Percentiles rank a stretch among this genome's conserved stretches.
phyloP scores from a whole-genome alignment of 164 flowering plant genomes.

The Vitis rupestris region DNA sequence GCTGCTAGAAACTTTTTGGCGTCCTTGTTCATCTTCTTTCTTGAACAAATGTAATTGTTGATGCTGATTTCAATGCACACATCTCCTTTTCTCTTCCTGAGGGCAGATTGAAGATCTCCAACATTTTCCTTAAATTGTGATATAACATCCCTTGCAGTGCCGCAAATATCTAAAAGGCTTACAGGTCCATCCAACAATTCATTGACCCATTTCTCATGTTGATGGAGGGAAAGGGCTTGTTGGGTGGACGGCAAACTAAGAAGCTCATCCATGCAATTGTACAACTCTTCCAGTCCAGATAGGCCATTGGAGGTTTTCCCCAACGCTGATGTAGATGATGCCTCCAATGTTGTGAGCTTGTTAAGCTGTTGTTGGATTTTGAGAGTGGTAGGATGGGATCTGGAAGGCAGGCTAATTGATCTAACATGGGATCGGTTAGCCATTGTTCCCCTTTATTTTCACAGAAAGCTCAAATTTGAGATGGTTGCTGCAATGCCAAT shows the following conservation, averaged over 20 bases:
- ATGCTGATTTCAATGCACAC: slow-evolving; percentile 16
- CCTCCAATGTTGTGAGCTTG: slow-evolving; percentile 29
- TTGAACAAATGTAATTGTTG: slow-evolving; percentile 15
- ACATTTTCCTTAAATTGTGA: slow-evolving; percentile 17
- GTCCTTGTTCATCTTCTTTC: slow-evolving; percentile 32
- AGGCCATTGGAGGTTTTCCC: slow-evolving; percentile 25
- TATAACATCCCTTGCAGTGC: slow-evolving; percentile 21
- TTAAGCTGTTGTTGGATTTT: slow-evolving; percentile 33
- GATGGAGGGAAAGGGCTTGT: slow-evolving; percentile 20
- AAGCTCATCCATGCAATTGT: slow-evolving; percentile 30
- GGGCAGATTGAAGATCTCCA: slow-evolving; percentile 23
- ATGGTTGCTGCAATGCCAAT: background rate
- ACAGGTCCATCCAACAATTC: slow-evolving; percentile 29
- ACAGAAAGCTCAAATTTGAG: slow-evolving; percentile 1
- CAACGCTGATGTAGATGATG: slow-evolving; percentile 14
- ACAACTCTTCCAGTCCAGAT: slow-evolving; percentile 28
- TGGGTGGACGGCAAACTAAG: slow-evolving; percentile 29
- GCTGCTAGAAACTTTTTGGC: slow-evolving; percentile 17
- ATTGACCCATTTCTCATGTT: slow-evolving; percentile 11
- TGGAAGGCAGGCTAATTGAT: slow-evolving; percentile 45
- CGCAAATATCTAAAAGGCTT: slow-evolving; percentile 27
- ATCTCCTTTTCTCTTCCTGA: slow-evolving; percentile 31
- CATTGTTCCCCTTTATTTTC: slow-evolving; percentile 14
- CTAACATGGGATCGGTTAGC: slow-evolving; percentile 20
- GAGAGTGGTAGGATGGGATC: slow-evolving; percentile 34